Evolutionary conservation across 345 rosid species (phyloP), one percentile per base, ranked within the genome.

Genomic region (Euphorbia pulcherrima): DNA sequence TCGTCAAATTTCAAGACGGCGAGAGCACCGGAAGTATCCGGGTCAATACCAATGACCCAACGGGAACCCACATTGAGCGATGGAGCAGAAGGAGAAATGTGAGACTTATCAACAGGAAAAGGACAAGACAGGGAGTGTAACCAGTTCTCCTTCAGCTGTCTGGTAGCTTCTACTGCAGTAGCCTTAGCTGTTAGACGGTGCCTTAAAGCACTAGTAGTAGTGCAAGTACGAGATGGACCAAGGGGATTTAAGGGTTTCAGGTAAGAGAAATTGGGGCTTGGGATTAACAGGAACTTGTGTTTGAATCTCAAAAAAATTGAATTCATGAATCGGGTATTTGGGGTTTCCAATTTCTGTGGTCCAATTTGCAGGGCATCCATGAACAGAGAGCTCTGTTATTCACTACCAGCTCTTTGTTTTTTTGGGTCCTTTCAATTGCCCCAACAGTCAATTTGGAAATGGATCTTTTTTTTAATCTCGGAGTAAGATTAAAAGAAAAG

Each of bases 31-130:
- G 92, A 88, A 66, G 83, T 58, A 72, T 92, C 93, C 23, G 95
- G 98, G 82, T 92, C 97, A 65, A 93, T 46, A 44, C 98, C 97
- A 26, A 90, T 41, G 68, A 85, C 85, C 83, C 83, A 90, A n/a
- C 63, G 56, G 56, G 85, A 75, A 62, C 79, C 83, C 60, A 50
- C 47, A 73, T 53, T 54, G 70, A 24, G 29, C 23, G 5, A 71
- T 51, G 66, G 61, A 10, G 0, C 40, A 27, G n/a, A 26, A 24
- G 10, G 18, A 6, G 65, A 6, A 8, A 26, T 63, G 56, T 18
- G 44, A 55, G 27, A 51, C 29, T 29, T 18, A 8, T 11, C 18
- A 44, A 5, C 28, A 30, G 67, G 75, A 28, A 65, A 77, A 10
- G 83, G 81, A 64, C 67, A 73, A 75, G 89, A 71, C 37, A 89